A percentile compares a stretch with the other conserved stretches of the same genome.
phyloP scores from a whole-genome alignment of 2,329 filamentous ascomycete genomes.

The Neofusicoccum cordaticola region DNA sequence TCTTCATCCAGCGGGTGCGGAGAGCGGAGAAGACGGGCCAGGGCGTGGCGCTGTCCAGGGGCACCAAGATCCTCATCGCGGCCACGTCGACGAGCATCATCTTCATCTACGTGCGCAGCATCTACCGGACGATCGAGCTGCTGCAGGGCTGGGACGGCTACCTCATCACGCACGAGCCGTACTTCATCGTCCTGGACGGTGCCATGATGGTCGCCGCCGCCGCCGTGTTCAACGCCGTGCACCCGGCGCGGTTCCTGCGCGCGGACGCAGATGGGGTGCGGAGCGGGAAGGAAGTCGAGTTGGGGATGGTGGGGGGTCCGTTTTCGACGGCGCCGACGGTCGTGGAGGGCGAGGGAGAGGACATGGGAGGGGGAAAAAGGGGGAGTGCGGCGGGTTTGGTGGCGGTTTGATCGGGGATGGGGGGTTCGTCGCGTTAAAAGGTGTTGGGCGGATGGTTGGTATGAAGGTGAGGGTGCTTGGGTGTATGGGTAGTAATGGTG shows the following conservation, averaged over 20 bases:
- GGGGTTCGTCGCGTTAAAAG: too few species aligned
- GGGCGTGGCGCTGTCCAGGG: not conserved
- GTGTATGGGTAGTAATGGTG: too few species aligned
- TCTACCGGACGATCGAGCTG: conserved; percentile 53
- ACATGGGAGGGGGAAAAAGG: not conserved
- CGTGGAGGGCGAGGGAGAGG: not conserved
- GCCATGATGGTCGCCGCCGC: conserved; percentile 54
- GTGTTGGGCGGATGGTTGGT: too few species aligned
- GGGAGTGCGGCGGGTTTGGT: too few species aligned
- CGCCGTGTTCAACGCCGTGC: conserved; percentile 19
- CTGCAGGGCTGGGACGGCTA: conserved; percentile 51
- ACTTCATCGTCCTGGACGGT: conserved; percentile 51
- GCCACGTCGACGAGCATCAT: conserved; percentile 44
- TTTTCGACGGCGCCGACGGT: not conserved
- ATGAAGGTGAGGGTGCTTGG: too few species aligned
- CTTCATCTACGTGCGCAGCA: conserved; percentile 48
- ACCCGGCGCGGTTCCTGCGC: not conserved
- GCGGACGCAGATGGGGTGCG: not conserved
- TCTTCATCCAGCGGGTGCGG: conserved; percentile 30
- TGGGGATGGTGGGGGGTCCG: not conserved
- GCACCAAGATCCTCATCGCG: conserved; percentile 24
- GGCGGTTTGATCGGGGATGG: too few species aligned
- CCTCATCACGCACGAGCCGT: conserved; percentile 50
- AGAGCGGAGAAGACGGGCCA: too few species aligned
- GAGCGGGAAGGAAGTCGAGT: not conserved